Evolutionary conservation across 176 grass and related monocot species (phyloP), one percentile per base, ranked within the genome.

Genomic region (Puya raimondii): DNA sequence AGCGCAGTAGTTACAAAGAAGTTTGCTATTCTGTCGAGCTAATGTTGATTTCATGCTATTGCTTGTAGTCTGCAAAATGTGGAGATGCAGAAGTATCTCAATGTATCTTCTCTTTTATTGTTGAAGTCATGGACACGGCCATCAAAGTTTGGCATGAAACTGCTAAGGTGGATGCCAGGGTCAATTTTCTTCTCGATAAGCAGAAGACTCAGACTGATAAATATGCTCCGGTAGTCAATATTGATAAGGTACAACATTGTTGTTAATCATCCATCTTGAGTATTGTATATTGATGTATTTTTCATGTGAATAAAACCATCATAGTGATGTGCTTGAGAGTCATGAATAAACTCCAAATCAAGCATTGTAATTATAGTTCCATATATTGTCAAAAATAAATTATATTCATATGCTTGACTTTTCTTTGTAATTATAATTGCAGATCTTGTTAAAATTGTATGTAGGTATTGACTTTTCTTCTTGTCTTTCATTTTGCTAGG

Each of bases 131-230:
- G 53, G 86, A 92, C 74, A 80, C 86, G 47, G 79, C 84, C 48
- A 84, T 97, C 12, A 92, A 97, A 64, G 74, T 12, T 47, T 97
- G 94, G 86, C 89, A 92, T 81, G 89, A 97, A 10, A 90, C 94
- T 9, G 89, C 76, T 75, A 90, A 76, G 17, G 71, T 92, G 10
- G 79, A 87, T 64, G 66, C 94, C 12, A 87, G 67, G 72, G 86
- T 87, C 27, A 81, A 90, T 90, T 92, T 92, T 79, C 84, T 97
- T 83, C 84, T 92, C 11, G 92, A 91, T 82, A 84, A 88, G 75
- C 71, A 90, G 66, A 92, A 88, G 76, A 92, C 86, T 16, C 59
- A 90, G 51, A 90, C 86, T 21, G 68, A 87, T 64, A 87, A 85
- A 69, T 85, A 81, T 72, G 74, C 71, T 16, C 86, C 93, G 17